Base-by-base conservation (phyloP, 768 basidiomycete genomes). In the Phanerochaete sordida region DNA sequence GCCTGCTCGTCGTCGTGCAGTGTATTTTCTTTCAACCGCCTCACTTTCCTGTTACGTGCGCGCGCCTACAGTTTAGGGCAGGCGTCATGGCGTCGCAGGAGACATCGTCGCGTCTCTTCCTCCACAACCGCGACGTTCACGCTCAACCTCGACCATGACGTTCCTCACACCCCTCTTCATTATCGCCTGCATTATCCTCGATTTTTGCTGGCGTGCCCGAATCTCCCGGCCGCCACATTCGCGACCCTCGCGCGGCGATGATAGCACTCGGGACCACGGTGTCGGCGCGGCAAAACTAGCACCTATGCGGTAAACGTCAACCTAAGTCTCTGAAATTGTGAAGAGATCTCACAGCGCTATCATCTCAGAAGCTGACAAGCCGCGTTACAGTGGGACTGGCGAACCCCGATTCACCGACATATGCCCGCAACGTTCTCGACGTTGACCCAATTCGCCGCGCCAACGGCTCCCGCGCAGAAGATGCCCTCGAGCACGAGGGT, bases 331-430 rank as follows among this genome's bases (percentile, higher is more conserved):
- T 27, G 52, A 52, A 54, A 23, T 50, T 53, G 56, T 46, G 15
- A 19, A 9, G 19, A 39, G 26, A 46, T 57, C 60, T 57, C 60
- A 57, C 56, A 58, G 55, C 8, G n/a, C 39, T 6, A 48, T 59
- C 49, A 58, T 46, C 45, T 53, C 49, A 57, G 43, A 50, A 30
- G 27, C n/a, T 26, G 24, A 19, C 43, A 11, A 33, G 60, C 30
- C 53, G 53, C 53, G 53, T 45, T 46, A 28, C 51, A 37, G 39
- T 49, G 37, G 30, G 27, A 50, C 49, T 30, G 33, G 28, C 39
- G 35, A 57, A 43, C 30, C 24, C 61, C 44, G 44, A 62, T 62
- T 62, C 61, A 45, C 61, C 61, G 61, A 62, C 52, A 62, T 62
- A 62, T 54, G 61, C 28, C 61, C 61, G 61, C 30, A 37, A 57